Conservation (phyloP, 1,284 basidiomycete species). For the Leccinum solheimii region DNA sequence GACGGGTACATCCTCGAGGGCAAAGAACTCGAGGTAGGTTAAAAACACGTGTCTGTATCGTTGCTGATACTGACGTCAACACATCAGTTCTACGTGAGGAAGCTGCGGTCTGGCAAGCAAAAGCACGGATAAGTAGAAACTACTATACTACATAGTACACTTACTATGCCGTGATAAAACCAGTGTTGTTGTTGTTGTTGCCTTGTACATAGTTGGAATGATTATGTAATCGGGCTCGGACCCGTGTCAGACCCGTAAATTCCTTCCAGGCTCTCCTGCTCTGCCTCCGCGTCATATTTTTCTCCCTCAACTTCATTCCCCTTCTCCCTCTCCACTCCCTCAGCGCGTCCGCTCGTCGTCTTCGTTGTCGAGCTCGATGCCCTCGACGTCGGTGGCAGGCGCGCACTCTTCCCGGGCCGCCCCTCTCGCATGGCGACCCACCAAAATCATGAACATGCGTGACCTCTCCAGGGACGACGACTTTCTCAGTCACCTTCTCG, state of each 20-base stretch:
- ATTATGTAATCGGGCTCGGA: conserved; percentile 32
- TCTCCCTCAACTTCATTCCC: background rate
- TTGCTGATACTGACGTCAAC: conserved; percentile 15
- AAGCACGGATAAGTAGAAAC: conserved; percentile 58
- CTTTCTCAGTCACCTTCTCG: conserved; percentile 80
- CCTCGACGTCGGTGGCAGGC: conserved; percentile 38
- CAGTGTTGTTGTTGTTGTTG: background rate
- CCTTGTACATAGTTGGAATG: conserved; percentile 8
- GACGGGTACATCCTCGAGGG: conserved; percentile 97
- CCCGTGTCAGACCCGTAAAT: conserved; percentile 23
- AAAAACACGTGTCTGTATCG: conserved; percentile 5
- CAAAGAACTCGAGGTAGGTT: conserved; percentile 87
- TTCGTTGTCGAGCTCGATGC: conserved; percentile 38
- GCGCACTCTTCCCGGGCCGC: conserved; percentile 31
- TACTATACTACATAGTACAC: too few species aligned
- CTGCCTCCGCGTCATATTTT: conserved; percentile 37
- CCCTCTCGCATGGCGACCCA: conserved; percentile 63
- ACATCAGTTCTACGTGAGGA: conserved; percentile 87
- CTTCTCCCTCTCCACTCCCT: conserved; percentile 9
- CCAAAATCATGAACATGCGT: conserved; percentile 83
- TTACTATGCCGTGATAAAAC: conserved; percentile 3
- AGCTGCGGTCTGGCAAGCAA: conserved; percentile 89
- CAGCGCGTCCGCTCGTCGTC: conserved; percentile 24
- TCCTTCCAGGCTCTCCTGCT: conserved; percentile 22
- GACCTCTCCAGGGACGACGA: conserved; percentile 86